Evolutionary conservation across 495 filamentous ascomycete species (phyloP).

Genomic region (Acidomyces sp.): DNA sequence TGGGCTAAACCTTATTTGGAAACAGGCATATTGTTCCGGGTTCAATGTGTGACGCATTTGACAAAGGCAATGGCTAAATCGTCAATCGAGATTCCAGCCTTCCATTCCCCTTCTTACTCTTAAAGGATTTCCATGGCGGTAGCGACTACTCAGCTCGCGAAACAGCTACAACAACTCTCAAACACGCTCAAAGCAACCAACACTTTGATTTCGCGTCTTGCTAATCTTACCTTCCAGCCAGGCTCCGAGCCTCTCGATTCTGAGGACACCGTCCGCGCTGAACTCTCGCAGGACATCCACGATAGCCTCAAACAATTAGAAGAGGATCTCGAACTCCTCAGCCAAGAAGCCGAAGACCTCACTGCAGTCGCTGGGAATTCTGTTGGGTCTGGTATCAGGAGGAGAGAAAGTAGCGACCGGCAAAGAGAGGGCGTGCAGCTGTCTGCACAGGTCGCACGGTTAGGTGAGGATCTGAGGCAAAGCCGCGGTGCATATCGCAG

Average conservation of each 20-base stretch:
- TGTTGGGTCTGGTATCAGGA: constrained; percentile 11
- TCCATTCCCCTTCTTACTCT: no score
- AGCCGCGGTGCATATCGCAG: constrained; percentile 64
- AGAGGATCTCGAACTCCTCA: constrained; percentile 69
- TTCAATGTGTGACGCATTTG: no score
- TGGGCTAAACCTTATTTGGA: no score
- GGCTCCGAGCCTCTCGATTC: constrained; percentile 41
- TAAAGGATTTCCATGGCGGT: no score
- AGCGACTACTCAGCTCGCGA: constrained; percentile 2
- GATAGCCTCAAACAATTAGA: constrained; percentile 70
- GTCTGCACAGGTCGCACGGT: constrained; percentile 46
- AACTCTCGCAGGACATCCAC: constrained; percentile 72
- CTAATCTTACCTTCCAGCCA: constrained; percentile 51
- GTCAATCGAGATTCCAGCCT: no score
- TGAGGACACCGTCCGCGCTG: constrained; percentile 47
- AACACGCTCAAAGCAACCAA: constrained; percentile 53
- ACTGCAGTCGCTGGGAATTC: no score
- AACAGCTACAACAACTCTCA: constrained; percentile 33
- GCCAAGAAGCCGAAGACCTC: constrained; percentile 63
- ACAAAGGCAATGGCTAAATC: no score
- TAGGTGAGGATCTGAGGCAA: constrained; percentile 57
- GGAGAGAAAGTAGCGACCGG: constrained; percentile 35
- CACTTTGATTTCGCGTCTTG: constrained; percentile 62
- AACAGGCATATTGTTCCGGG: no score
- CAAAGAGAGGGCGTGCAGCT: constrained; percentile 46